Evolutionary conservation across 164 flowering plant species (phyloP), one percentile per base, ranked within the genome.

Genomic region (Vitis amurensis): DNA sequence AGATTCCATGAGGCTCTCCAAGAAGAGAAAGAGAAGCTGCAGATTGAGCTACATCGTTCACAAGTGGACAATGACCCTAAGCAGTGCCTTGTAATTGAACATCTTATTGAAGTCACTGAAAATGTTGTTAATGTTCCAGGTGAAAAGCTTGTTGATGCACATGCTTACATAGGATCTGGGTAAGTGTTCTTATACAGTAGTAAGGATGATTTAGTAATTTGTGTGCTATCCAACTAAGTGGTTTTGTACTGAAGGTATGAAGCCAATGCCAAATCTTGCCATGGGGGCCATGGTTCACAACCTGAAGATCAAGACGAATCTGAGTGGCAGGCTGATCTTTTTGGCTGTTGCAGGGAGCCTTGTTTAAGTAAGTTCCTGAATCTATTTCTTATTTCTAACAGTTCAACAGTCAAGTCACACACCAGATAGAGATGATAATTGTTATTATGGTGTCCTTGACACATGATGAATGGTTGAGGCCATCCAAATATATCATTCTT

Each of bases 311-410:
- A 58, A 47, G 62, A n/a, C 19, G 68, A 64, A 57, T 70, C 70
- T 27, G 75, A 71, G 56, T 85, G 88, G 86, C 78, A 81, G 37
- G 50, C 69, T 59, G 86, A 85, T 76, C 76, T 85, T 50, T 75
- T 85, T n/a, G 86, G 66, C 62, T 83, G 88, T 75, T 83, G 81
- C 61, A 58, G 16, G 15, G 84, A 85, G 29, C 86, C 88, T 51
- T 79, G 76, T 70, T 72, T 82, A 16, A 62, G 88, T 85, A 59
- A 69, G 84, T 73, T 14, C 23, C 29, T 23, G 13, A 14, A 13
- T 19, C 55, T 37, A 9, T 15, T 16, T 52, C 37, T 59, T 59
- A 31, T 10, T 59, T 59, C 10, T 3, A 27, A 27, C 61, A 59
- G 29, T 27, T 59, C 23, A 56, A 53, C 1, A 13, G 56, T n/a